Percentiles rank a stretch among this genome's conserved stretches.
Evolutionary conservation across 352 stramenopile species (phyloP).

Genomic region (Phytophthora pinifolia): DNA sequence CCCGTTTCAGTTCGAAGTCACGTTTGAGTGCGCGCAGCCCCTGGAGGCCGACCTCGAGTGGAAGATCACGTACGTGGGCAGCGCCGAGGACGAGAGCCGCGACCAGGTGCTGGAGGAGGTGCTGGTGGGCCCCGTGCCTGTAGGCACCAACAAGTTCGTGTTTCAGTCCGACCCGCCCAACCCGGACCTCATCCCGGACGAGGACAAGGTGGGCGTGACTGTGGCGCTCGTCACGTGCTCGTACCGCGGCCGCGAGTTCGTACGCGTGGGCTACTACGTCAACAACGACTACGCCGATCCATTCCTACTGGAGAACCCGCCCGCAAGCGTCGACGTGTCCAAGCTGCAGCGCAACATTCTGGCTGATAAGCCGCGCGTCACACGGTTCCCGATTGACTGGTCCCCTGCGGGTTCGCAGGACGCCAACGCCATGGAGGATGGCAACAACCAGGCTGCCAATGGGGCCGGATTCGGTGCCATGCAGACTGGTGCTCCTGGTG

Average conservation of each 20-base stretch:
- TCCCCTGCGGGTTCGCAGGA: slow-evolving; percentile 56
- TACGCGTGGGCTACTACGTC: slow-evolving; percentile 97
- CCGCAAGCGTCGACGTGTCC: slow-evolving; percentile 81
- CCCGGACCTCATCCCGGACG: slow-evolving; percentile 89
- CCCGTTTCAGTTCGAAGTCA: slow-evolving; percentile 99
- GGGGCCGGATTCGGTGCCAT: slow-evolving; percentile 25
- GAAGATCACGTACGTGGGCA: slow-evolving; percentile 99
- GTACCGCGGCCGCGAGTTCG: slow-evolving; percentile 97
- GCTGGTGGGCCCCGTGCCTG: slow-evolving; percentile 96
- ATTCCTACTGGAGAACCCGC: slow-evolving; percentile 83
- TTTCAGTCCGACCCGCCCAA: slow-evolving; percentile 96
- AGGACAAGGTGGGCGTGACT: slow-evolving; percentile 98
- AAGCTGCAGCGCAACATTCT: slow-evolving; percentile 97
- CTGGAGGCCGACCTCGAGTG: slow-evolving; percentile 98
- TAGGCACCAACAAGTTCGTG: slow-evolving; percentile 99
- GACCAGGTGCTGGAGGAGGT: slow-evolving; percentile 99
- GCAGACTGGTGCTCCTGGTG: slow-evolving; percentile 19
- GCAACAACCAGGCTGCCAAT: slow-evolving; percentile 23
- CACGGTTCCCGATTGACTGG: slow-evolving; percentile 97
- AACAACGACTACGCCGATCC: slow-evolving; percentile 98
- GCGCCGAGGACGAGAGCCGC: slow-evolving; percentile 92
- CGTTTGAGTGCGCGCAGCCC: slow-evolving; percentile 97
- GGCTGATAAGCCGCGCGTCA: slow-evolving; percentile 96
- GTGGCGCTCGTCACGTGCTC: slow-evolving; percentile 98
- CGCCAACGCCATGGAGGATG: slow-evolving; percentile 43